Conservation (phyloP, 352 stramenopile genomes). For the Lagenidium giganteum region DNA sequence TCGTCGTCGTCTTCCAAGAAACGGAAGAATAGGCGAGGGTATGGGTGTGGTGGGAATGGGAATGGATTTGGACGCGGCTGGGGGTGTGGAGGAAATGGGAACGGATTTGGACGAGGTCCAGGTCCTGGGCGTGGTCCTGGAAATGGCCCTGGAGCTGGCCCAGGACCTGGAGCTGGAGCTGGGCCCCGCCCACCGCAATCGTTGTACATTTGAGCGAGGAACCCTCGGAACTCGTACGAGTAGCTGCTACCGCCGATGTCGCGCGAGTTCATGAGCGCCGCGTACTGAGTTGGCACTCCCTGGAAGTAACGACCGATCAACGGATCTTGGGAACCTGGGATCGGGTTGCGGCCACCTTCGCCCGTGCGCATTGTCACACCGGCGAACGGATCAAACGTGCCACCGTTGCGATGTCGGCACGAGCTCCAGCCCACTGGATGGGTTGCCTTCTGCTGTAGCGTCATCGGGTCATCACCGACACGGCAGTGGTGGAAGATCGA, state of each 20-base stretch:
- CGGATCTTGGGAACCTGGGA: conserved; percentile 4
- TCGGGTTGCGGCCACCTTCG: no score
- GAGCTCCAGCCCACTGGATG: conserved; percentile 41
- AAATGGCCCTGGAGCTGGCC: no score
- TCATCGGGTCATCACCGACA: conserved; percentile 32
- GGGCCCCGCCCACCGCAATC: conserved; percentile 12
- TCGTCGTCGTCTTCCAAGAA: no score
- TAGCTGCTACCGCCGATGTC: conserved; percentile 23
- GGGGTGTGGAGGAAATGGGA: no score
- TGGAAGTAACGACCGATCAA: conserved; percentile 7
- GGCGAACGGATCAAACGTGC: conserved; percentile 37
- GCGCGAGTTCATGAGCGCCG: conserved; percentile 9
- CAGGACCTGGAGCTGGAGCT: no score
- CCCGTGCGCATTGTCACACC: no score
- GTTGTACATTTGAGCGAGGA: conserved; percentile 11
- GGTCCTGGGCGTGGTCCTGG: no score
- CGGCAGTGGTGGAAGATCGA: conserved; percentile 69
- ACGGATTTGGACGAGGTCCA: no score
- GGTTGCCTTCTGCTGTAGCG: conserved; percentile 37
- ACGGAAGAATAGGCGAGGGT: no score
- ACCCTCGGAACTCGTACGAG: conserved; percentile 21
- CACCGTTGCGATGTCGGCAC: conserved; percentile 30
- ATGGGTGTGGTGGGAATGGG: no score
- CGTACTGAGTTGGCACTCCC: conserved; percentile 9
- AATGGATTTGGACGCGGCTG: no score